phyloP scores from a whole-genome alignment of 495 filamentous ascomycete species.

The Staphylotrichum longicolle region DNA sequence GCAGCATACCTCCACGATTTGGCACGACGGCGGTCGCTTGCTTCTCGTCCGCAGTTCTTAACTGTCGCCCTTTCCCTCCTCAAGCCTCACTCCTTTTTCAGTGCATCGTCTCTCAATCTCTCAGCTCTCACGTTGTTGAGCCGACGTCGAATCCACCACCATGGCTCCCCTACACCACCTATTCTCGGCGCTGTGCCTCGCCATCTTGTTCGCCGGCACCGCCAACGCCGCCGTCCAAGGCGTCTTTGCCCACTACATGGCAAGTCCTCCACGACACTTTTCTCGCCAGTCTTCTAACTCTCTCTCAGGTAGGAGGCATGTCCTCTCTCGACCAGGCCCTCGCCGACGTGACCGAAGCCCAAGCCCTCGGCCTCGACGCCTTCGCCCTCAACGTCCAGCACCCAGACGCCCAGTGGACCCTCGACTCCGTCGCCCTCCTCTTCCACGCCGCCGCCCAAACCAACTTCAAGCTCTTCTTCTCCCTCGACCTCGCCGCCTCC shows the following conservation, averaged over 20 bases:
- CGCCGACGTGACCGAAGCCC: constrained; percentile 13
- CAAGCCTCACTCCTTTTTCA: neutral
- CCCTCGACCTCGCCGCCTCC: constrained; percentile 18
- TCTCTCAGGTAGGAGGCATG: constrained; percentile 12
- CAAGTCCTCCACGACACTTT: neutral
- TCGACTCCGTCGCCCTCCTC: constrained; percentile 10
- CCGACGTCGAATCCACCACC: neutral
- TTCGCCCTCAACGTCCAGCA: constrained; percentile 23
- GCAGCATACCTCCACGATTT: no score
- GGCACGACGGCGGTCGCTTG: no score
- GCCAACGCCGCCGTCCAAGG: constrained; percentile 10
- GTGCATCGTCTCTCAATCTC: no score
- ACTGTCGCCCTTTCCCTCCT: neutral
- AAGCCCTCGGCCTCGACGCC: constrained; percentile 18
- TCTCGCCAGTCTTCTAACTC: neutral
- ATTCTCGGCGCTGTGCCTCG: neutral
- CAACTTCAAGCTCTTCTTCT: constrained; percentile 24
- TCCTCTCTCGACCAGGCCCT: constrained; percentile 7
- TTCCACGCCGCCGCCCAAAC: constrained; percentile 4
- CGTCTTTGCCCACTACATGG: constrained; percentile 22
- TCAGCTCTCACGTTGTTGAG: neutral
- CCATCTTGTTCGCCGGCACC: neutral
- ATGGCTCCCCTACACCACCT: neutral
- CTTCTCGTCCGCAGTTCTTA: no score
- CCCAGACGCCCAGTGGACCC: constrained; percentile 8